phyloP scores from a whole-genome alignment of 2,329 filamentous ascomycete genomes.

The Claviceps sp. region DNA sequence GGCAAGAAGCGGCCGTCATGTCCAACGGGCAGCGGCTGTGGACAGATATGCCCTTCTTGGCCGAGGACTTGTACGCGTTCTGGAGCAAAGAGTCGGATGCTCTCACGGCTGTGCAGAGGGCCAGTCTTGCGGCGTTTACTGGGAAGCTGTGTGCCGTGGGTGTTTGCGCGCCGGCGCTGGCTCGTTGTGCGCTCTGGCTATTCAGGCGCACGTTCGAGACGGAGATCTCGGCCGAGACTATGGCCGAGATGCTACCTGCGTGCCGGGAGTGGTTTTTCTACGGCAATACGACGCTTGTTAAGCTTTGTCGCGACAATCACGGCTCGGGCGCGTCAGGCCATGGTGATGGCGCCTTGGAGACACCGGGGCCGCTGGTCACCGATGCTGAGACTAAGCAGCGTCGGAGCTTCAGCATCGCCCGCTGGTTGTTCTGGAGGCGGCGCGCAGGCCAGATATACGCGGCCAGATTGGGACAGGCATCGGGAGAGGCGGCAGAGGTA shows the following conservation, averaged over 20 bases:
- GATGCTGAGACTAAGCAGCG: not conserved
- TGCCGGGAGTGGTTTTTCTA: conserved; percentile 4
- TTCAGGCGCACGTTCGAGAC: conserved; percentile 3
- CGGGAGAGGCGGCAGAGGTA: too few species aligned
- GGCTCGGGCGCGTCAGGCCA: too few species aligned
- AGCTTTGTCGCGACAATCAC: not conserved
- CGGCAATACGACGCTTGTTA: conserved; percentile 2
- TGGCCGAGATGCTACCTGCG: conserved; percentile 2
- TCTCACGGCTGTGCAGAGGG: not conserved
- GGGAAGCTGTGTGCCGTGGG: conserved; percentile 6
- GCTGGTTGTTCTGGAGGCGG: conserved; percentile 7
- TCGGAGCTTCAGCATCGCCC: conserved; percentile 1
- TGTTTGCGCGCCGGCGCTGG: not conserved
- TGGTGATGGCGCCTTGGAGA: too few species aligned
- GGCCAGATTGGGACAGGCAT: not conserved
- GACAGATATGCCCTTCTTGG: conserved; percentile 5
- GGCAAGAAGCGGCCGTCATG: not conserved
- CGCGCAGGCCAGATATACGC: conserved; percentile 5
- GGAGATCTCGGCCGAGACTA: not conserved
- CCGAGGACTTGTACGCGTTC: conserved; percentile 1
- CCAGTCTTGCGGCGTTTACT: conserved; percentile 1
- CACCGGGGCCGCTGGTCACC: not conserved
- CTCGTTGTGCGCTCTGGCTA: conserved; percentile 5
- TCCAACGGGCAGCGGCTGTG: conserved; percentile 5
- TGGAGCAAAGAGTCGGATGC: conserved; percentile 1